Evolutionary conservation across 2,329 filamentous ascomycete genomes (phyloP), one percentile per base, ranked within the genome.

Genomic region (Sphaerostilbella broomeana): DNA sequence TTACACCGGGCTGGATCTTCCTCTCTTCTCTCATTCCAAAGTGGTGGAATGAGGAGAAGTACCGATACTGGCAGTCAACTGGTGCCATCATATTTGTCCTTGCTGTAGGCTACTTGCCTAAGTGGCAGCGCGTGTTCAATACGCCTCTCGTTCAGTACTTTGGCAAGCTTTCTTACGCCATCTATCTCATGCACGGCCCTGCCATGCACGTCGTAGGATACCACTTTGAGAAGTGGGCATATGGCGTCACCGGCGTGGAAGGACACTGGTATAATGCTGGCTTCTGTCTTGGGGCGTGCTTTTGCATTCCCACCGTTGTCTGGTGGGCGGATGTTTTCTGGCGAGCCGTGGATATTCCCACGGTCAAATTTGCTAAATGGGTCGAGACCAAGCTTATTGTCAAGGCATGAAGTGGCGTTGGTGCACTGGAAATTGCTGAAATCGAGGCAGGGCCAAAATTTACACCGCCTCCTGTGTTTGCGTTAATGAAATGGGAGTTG

Each of bases 101-200:
- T 39, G 66, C 67, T 24, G 68, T 73, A 13, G 64, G 68, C 17
- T 65, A 69, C 38, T 69, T 68, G 4, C 53, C 57, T 3, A 56
- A 52, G 4, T 70, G 73, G 62, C 70, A 72, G 50, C 57, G 60
- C 13, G 59, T 76, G 41, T 76, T 79, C 57, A 70, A 70, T 51
- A 59, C 62, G 2, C 51, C 58, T 2, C 48, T 65, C 12, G 61
- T 76, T 3, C 74, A 77, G 51, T 80, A 79, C 55, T 60, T 80
- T 5, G 77, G 77, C 43, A 70, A 70, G 51, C 71, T 80, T 47
- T 78, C 73, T 37, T 81, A 76, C 51, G 69, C 73, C 35, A 53
- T 81, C 18, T 81, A 81, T 54, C 65, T 81, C 11, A 71, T 79
- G 62, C 77, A 81, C 52, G 73, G 75, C 1, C 71, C 73, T 4